A percentile compares a stretch with the other conserved stretches of the same genome.
These are phyloP conservation scores for Coniochaeta sp. DNA, from an alignment of 2,329 filamentous ascomycete genomes.

Conservation along the genomic window DNA sequence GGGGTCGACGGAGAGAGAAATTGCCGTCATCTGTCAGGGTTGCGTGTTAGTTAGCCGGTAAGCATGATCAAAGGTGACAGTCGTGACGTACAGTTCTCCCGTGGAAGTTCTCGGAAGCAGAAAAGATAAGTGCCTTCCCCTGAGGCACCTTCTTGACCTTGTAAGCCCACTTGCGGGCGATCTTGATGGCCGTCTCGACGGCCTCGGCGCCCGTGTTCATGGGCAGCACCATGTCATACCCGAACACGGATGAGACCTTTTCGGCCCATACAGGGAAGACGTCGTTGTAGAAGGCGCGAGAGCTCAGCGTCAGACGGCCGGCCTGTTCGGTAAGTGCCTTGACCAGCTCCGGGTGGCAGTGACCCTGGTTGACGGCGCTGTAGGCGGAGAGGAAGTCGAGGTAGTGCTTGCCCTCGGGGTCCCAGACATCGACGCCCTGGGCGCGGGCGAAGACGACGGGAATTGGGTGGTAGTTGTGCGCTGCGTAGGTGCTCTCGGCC, in stretches of 20 bases:
- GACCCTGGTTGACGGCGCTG: conserved; percentile 95
- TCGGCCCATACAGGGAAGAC: conserved; percentile 94
- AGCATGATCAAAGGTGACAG: neutral
- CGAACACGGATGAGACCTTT: conserved; percentile 81
- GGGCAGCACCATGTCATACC: conserved; percentile 94
- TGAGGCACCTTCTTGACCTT: conserved; percentile 87
- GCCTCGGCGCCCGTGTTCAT: conserved; percentile 98
- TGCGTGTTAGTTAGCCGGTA: neutral
- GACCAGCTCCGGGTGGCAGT: conserved; percentile 94
- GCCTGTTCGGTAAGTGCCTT: conserved; percentile 88
- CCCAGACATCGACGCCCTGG: conserved; percentile 85
- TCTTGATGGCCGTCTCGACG: conserved; percentile 91
- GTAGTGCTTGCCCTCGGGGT: conserved; percentile 91
- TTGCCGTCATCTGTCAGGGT: conserved; percentile 68
- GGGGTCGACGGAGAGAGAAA: conserved; percentile 90
- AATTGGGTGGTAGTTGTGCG: conserved; percentile 97
- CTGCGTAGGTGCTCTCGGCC: conserved; percentile 75
- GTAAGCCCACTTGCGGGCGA: conserved; percentile 96
- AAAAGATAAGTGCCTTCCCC: conserved; percentile 77
- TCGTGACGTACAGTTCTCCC: conserved; percentile 71
- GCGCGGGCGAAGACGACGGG: conserved; percentile 88
- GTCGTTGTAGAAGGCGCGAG: conserved; percentile 95
- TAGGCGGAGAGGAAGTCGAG: conserved; percentile 98
- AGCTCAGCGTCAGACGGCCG: conserved; percentile 80
- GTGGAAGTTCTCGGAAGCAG: conserved; percentile 89